These are phyloP conservation scores for Calonectria honghensis DNA, from an alignment of 2,329 filamentous ascomycete species.

Conservation along the genomic window DNA sequence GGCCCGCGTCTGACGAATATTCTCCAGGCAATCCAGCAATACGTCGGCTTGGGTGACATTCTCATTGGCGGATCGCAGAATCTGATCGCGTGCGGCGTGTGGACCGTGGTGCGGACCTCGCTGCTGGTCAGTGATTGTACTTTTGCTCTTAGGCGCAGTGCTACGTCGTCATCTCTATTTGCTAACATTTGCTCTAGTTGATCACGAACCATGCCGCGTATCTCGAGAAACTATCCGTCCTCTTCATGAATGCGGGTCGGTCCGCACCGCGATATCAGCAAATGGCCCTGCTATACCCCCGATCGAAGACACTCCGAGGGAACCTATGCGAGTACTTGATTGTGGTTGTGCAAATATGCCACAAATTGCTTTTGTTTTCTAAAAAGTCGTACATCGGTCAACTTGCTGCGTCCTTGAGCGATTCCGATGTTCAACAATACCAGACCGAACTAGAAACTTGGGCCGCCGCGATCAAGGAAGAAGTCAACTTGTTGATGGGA, in stretches of 20 bases:
- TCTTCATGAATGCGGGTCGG: conserved; percentile 65
- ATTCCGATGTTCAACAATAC: conserved; percentile 57
- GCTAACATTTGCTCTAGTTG: conserved; percentile 48
- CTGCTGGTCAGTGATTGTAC: conserved; percentile 59
- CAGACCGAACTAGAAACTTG: conserved; percentile 59
- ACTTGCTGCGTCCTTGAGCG: conserved; percentile 56
- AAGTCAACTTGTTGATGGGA: conserved; percentile 50
- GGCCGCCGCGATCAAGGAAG: conserved; percentile 61
- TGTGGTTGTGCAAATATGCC: conserved; percentile 62
- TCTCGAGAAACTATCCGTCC: conserved; percentile 61
- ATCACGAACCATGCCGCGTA: conserved; percentile 57
- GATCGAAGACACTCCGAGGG: conserved; percentile 60
- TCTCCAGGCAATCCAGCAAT: conserved; percentile 65
- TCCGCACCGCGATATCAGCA: conserved; percentile 63
- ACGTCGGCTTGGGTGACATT: conserved; percentile 61
- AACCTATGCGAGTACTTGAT: conserved; percentile 65
- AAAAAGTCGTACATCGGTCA: conserved; percentile 58
- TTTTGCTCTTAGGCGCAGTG: not conserved
- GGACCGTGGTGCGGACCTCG: conserved; percentile 65
- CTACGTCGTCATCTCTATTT: not conserved
- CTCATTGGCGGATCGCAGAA: conserved; percentile 65
- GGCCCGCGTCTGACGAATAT: conserved; percentile 65
- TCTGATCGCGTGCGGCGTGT: conserved; percentile 66
- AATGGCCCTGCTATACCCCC: conserved; percentile 63
- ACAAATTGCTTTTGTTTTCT: conserved; percentile 57